phyloP scores from a whole-genome alignment of 2,329 filamentous ascomycete species.

The Aspergillus pseudonomiae region DNA sequence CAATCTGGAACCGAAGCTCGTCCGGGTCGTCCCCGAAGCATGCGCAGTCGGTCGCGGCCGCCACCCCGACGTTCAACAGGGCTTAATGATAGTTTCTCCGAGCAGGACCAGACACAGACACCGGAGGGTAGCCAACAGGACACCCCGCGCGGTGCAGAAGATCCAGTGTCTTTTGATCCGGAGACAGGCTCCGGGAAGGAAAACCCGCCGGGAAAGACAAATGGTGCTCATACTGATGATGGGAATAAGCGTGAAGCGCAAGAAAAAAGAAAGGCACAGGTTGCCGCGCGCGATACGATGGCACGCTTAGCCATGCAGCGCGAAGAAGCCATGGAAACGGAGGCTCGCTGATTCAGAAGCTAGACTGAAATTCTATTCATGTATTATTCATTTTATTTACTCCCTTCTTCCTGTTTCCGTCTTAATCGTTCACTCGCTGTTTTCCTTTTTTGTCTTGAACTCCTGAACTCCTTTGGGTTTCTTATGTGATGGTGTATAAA shows the following conservation, averaged over 20 bases:
- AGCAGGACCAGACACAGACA: not conserved
- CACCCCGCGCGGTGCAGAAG: not conserved
- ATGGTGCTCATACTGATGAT: conserved; percentile 2
- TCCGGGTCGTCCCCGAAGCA: conserved; percentile 14
- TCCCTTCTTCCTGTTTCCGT: not conserved
- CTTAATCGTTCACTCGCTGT: not conserved
- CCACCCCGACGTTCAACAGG: conserved; percentile 11
- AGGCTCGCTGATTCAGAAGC: conserved; percentile 23
- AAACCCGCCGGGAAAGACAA: conserved; percentile 8
- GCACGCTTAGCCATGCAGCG: conserved; percentile 42
- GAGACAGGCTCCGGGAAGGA: conserved; percentile 18
- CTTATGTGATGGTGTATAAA: not conserved
- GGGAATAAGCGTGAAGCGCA: conserved; percentile 16
- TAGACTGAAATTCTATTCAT: conserved; percentile 15
- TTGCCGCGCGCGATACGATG: conserved; percentile 39
- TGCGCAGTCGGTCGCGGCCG: conserved; percentile 23
- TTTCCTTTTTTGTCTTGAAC: not conserved
- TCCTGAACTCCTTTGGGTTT: not conserved
- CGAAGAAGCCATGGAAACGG: conserved; percentile 43
- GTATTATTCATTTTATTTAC: conserved; percentile 16
- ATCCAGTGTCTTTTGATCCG: not conserved
- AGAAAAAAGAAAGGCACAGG: conserved; percentile 36
- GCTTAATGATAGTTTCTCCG: not conserved
- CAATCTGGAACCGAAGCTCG: conserved; percentile 9
- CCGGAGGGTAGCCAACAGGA: not conserved